Percentiles rank a stretch among this genome's conserved stretches.
phyloP scores from a whole-genome alignment of 495 filamentous ascomycete species.

The Penicillium canescens region DNA sequence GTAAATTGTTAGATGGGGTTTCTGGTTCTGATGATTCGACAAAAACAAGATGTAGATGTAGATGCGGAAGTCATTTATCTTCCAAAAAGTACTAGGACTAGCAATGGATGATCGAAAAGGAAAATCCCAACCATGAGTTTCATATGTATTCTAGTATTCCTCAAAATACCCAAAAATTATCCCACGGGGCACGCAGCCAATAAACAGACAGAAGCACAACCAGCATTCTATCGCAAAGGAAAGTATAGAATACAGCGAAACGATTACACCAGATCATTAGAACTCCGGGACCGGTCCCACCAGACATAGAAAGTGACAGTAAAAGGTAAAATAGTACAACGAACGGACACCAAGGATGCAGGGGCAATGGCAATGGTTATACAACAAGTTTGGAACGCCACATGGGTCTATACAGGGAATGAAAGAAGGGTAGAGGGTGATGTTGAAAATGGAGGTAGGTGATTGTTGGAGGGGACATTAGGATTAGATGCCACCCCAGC shows the following conservation, averaged over 20 bases:
- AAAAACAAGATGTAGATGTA: not conserved
- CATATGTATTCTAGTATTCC: slow-evolving; percentile 7
- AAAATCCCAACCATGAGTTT: not conserved
- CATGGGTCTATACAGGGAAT: slow-evolving; percentile 31
- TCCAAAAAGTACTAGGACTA: too few species aligned
- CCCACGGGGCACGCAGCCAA: slow-evolving; percentile 2
- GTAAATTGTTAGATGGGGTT: not conserved
- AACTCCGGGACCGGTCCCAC: slow-evolving; percentile 23
- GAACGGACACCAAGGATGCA: slow-evolving; percentile 29
- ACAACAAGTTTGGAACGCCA: slow-evolving; percentile 21
- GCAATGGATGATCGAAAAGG: too few species aligned
- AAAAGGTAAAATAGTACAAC: not conserved
- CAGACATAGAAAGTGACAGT: slow-evolving; percentile 9
- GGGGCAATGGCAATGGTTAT: slow-evolving; percentile 19
- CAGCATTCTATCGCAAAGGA: slow-evolving; percentile 8
- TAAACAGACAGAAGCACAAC: slow-evolving; percentile 7
- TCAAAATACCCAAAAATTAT: not conserved
- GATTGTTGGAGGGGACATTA: not conserved
- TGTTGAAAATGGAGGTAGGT: not conserved
- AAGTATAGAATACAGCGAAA: slow-evolving; percentile 8
- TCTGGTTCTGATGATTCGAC: not conserved
- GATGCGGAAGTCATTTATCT: too few species aligned
- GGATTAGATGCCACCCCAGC: slow-evolving; percentile 65
- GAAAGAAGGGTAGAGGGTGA: slow-evolving; percentile 10
- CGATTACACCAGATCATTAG: slow-evolving; percentile 27